phyloP scores from a whole-genome alignment of 208 protist species.

The Acanthamoeba castellanii region DNA sequence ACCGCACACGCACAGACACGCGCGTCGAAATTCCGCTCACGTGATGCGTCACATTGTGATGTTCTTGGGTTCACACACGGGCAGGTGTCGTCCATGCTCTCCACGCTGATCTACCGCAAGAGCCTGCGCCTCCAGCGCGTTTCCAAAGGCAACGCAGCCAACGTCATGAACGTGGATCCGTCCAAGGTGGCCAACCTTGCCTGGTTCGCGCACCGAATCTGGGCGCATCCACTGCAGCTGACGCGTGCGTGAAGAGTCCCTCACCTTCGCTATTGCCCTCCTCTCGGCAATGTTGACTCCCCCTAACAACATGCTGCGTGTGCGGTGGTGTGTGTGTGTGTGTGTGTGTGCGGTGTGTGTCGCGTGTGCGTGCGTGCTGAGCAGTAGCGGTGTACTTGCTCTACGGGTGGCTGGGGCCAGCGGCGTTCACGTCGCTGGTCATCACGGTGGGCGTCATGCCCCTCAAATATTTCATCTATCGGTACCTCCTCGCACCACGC shows the following conservation, averaged over 20 bases:
- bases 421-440: neutral
- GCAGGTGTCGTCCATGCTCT: conserved; percentile 2
- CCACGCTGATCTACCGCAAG: neutral
- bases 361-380: no score
- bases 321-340: no score
- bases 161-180: conserved; percentile 16
- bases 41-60: neutral
- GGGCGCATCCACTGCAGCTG: neutral
- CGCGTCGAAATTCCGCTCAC: neutral
- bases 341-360: no score
- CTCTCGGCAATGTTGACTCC: no score
- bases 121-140: neutral
- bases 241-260: neutral
- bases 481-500: neutral
- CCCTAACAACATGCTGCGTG: no score
- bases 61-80: neutral
- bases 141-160: conserved; percentile 17
- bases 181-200: neutral
- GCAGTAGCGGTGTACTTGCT: neutral
- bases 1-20: no score
- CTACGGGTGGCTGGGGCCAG: conserved; percentile 5
- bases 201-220: neutral
- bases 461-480: neutral
- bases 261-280: no score
- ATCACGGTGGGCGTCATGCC: neutral